Base-by-base conservation (phyloP, 2,329 filamentous ascomycete species). In the Aureobasidium sp. region DNA sequence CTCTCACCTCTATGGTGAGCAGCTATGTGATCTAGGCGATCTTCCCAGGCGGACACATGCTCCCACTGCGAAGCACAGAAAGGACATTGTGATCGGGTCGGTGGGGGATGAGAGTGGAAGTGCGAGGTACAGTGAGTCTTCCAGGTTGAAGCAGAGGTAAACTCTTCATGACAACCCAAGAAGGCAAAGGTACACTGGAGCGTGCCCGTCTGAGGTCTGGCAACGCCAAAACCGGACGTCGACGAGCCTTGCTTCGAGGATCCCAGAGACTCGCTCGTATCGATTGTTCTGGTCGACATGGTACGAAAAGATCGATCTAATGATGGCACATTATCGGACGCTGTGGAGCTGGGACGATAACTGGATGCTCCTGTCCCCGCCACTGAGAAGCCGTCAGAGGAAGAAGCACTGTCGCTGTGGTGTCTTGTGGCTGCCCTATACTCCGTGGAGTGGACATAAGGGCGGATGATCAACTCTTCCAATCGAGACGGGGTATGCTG, bases 171-270 rank as follows among this genome's bases (percentile, higher is more conserved):
- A 30, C 61, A 62, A 7, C 45, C 61, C 8, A 62, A 37, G 30
- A 62, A 62, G 36, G 54, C 42, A n/a, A 62, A 62, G 27, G 44
- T 37, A 37, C 61, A 62, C 34, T 62, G 61, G 8, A 58, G 34
- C 13, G 9, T 30, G 3, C 54, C 47, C 37, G 41, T n/a, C 11
- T 25, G n/a, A n/a, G 53, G 41, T 5, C 32, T 21, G 6, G 21
- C 2, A 13, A 34, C 8, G 15, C 25, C 42, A 39, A 45, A 36
- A 2, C 21, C 34, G 15, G 29, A 37, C 25, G 8, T 25, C 25
- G 52, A 30, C 10, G 27, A 21, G 2, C 11, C 27, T 2, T 15
- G 16, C 4, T 9, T 13, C 7, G 52, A 54, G 37, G 52, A 42
- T 15, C 10, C 16, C 5, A 32, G 15, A 1, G 36, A 32, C 11